Evolutionary conservation across 179 eudicot genomes (phyloP).

Genomic region (Sideroxylon spinosum): DNA sequence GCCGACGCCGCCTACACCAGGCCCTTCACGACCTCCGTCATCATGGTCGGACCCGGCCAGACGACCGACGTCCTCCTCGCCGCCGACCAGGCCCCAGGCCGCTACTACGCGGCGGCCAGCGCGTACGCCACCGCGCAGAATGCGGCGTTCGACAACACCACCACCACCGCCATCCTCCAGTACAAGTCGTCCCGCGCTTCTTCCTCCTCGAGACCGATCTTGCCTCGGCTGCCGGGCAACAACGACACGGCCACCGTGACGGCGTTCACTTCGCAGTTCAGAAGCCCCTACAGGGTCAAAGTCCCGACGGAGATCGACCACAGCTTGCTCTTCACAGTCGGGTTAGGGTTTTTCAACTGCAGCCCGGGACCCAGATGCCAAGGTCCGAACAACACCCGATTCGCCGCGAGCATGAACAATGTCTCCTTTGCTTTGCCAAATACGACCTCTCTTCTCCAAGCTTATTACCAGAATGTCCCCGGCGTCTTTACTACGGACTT

Average conservation of each 20-base stretch:
- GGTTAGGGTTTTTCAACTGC: slow-evolving; percentile 55
- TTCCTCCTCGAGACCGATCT: slow-evolving; percentile 25
- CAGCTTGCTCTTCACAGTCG: slow-evolving; percentile 54
- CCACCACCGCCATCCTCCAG: slow-evolving; percentile 60
- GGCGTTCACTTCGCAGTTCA: slow-evolving; percentile 41
- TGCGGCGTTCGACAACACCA: slow-evolving; percentile 67
- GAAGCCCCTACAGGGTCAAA: slow-evolving; percentile 32
- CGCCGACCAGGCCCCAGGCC: slow-evolving; percentile 54
- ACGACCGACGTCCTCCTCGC: slow-evolving; percentile 66
- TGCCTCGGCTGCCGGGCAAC: slow-evolving; percentile 55
- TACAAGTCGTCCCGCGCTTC: slow-evolving; percentile 40
- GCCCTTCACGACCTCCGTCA: slow-evolving; percentile 51
- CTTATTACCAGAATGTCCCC: slow-evolving; percentile 45
- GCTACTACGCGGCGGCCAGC: slow-evolving; percentile 54
- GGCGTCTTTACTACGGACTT: slow-evolving; percentile 60
- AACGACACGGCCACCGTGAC: slow-evolving; percentile 57
- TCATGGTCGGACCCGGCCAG: slow-evolving; percentile 80
- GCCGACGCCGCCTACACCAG: slow-evolving; percentile 60
- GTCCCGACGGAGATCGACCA: slow-evolving; percentile 45
- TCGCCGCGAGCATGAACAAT: slow-evolving; percentile 72
- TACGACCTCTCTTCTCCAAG: slow-evolving; percentile 55
- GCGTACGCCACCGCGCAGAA: slow-evolving; percentile 60
- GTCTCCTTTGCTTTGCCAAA: slow-evolving; percentile 57
- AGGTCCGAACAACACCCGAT: slow-evolving; percentile 67
- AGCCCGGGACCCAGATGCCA: slow-evolving; percentile 50